Evolutionary conservation across 2,329 filamentous ascomycete genomes (phyloP).

Genomic region (Botrytis pseudocinerea): DNA sequence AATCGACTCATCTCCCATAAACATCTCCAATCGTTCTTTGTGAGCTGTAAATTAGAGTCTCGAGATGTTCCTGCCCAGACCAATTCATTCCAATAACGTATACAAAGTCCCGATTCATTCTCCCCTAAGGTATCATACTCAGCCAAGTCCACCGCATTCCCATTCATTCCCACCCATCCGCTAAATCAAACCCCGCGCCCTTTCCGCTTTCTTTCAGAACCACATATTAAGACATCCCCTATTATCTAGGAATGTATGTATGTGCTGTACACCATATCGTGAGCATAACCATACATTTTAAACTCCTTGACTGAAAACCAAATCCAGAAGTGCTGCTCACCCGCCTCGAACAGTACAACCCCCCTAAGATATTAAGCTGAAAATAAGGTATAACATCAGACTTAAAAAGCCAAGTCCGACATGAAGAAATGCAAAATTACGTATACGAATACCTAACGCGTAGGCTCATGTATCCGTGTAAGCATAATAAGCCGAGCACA

Average conservation of each 20-base stretch:
- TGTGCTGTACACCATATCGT: background rate
- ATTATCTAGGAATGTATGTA: background rate
- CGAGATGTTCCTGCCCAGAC: background rate
- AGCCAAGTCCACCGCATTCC: background rate
- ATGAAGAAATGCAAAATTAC: background rate
- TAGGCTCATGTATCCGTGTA: background rate
- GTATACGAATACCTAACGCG: background rate
- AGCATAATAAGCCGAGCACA: background rate
- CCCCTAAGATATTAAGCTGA: background rate
- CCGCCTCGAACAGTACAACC: background rate
- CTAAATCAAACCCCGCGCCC: background rate
- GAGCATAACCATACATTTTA: background rate
- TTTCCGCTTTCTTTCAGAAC: background rate
- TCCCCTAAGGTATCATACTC: background rate
- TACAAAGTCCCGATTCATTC: background rate
- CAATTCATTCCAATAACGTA: background rate
- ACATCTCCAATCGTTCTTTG: background rate
- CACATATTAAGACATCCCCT: background rate
- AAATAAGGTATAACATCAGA: background rate
- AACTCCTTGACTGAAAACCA: background rate
- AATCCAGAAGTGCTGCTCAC: background rate
- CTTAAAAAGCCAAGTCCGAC: background rate
- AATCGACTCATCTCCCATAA: background rate
- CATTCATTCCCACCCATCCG: background rate
- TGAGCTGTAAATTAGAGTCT: background rate